These are phyloP conservation scores for Dalbergia cultrata DNA, from an alignment of 306 rosid genomes.

Conservation along the genomic window DNA sequence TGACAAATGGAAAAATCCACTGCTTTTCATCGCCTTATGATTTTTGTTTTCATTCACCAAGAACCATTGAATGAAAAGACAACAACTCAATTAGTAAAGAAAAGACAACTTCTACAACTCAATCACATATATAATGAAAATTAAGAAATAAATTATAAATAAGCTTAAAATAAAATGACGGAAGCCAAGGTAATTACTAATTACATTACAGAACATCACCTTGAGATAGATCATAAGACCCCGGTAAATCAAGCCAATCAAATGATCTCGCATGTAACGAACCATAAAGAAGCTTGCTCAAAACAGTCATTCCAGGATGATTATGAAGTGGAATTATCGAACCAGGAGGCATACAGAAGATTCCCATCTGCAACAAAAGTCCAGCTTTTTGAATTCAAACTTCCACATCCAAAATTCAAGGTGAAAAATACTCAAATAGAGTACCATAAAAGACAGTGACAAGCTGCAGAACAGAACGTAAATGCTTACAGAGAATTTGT, in stretches of 20 bases:
- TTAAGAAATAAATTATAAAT: background rate
- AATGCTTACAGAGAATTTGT: conserved; percentile 57
- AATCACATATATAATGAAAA: background rate
- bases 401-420: conserved; percentile 25
- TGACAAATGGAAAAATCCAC: background rate
- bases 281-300: conserved; percentile 90
- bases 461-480: background rate
- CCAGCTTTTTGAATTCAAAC: conserved; percentile 32
- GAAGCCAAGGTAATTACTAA: too few relatives aligned
- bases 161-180: conserved; percentile 3
- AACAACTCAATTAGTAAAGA: background rate
- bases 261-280: conserved; percentile 70
- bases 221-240: conserved; percentile 54
- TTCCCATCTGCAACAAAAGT: conserved; percentile 72
- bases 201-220: conserved; percentile 52
- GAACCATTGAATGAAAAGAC: background rate
- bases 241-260: conserved; percentile 83
- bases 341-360: conserved; percentile 85
- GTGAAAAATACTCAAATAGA: conserved; percentile 31
- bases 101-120: background rate
- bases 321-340: conserved; percentile 85
- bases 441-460: background rate
- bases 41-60: too few relatives aligned
- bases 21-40: background rate
- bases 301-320: conserved; percentile 94